Conservation (phyloP, 23 red algal species). For the Gracilaria caudata region DNA sequence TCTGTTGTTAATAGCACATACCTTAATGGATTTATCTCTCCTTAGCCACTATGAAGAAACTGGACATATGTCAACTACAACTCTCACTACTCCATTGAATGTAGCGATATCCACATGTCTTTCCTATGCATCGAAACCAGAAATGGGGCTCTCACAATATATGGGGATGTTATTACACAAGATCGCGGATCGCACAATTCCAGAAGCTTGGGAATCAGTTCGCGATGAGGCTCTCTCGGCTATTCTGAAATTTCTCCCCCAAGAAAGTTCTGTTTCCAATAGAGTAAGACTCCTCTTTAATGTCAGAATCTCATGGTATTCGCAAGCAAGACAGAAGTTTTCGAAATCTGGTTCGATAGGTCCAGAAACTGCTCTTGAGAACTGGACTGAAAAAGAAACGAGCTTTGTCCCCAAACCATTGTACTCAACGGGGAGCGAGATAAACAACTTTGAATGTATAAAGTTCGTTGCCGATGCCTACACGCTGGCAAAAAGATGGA, state of each 20-base stretch:
- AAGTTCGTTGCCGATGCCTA: background rate
- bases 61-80: background rate
- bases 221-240: background rate
- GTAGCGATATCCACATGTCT: constrained; percentile 4
- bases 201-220: constrained; percentile 21
- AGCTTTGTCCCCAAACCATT: background rate
- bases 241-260: constrained; percentile 7
- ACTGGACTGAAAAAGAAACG: background rate
- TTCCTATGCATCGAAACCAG: background rate
- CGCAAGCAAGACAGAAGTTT: background rate
- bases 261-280: background rate
- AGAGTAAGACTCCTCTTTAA: background rate
- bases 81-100: background rate
- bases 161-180: background rate
- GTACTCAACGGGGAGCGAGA: background rate
- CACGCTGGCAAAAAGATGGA: background rate
- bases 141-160: background rate
- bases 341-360: background rate
- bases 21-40: background rate
- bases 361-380: background rate
- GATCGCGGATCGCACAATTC: background rate
- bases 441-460: background rate
- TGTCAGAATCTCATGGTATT: constrained; percentile 10
- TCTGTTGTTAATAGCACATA: background rate
- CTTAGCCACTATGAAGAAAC: background rate